These are phyloP conservation scores for Peronosclerospora sorghi DNA, from an alignment of 352 stramenopile genomes.

Conservation along the genomic window DNA sequence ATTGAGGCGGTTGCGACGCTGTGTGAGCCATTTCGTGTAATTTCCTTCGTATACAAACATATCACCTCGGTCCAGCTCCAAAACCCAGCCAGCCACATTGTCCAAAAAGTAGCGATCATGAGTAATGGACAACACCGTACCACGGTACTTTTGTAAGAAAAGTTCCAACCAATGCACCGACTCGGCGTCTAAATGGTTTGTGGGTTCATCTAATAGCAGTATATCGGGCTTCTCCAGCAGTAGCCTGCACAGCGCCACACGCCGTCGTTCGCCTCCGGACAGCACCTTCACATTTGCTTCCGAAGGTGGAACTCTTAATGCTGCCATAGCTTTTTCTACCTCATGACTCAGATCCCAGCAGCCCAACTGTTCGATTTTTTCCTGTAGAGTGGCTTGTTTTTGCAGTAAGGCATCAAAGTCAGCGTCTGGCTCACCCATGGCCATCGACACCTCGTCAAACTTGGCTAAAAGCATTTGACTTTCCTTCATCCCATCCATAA, in stretches of 20 bases:
- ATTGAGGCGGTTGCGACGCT: conserved; percentile 90
- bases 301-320: conserved; percentile 54
- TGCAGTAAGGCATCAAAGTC: conserved; percentile 81
- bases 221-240: conserved; percentile 95
- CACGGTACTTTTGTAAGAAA: conserved; percentile 93
- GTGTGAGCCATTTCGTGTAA: conserved; percentile 94
- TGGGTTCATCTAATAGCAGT: conserved; percentile 95
- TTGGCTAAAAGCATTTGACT: conserved; percentile 60
- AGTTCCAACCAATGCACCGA: conserved; percentile 95
- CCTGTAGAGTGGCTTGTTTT: conserved; percentile 80
- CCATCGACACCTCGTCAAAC: conserved; percentile 83
- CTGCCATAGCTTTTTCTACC: conserved; percentile 76
- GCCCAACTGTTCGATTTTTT: conserved; percentile 75
- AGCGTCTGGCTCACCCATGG: conserved; percentile 84
- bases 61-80: conserved; percentile 94
- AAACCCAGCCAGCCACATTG: conserved; percentile 95
- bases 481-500: conserved; percentile 83
- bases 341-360: conserved; percentile 79
- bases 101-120: conserved; percentile 99
- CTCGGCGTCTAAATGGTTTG: conserved; percentile 97
- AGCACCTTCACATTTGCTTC: conserved; percentile 65
- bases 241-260: conserved; percentile 91
- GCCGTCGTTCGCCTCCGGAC: conserved; percentile 90
- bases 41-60: conserved; percentile 98
- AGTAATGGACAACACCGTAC: conserved; percentile 96